Percentiles rank a stretch among this genome's conserved stretches.
phyloP scores from a whole-genome alignment of 2,329 filamentous ascomycete species.

The Colletotrichum coccodes region DNA sequence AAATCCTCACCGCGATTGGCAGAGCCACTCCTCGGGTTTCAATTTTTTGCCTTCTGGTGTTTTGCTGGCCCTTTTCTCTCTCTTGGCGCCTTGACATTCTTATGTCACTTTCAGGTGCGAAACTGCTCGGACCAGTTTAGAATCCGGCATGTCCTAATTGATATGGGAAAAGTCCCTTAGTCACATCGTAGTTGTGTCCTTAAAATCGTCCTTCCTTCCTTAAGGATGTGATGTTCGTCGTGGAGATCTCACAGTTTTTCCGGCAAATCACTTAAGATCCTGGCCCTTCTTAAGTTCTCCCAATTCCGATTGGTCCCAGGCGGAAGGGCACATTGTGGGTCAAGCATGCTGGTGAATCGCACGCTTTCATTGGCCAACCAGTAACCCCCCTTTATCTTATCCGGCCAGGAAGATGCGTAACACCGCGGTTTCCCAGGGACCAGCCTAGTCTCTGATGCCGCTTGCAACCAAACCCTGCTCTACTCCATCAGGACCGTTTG shows the following conservation, averaged over 20 bases:
- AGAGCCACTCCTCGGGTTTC: background rate
- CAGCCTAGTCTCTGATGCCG: background rate
- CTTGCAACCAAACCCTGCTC: constrained; percentile 23
- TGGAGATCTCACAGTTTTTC: background rate
- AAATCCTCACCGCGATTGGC: constrained; percentile 31
- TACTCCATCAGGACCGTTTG: constrained; percentile 26
- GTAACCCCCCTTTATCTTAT: background rate
- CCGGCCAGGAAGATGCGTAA: background rate
- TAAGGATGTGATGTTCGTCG: too few species aligned
- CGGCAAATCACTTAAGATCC: background rate
- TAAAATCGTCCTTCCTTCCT: too few species aligned
- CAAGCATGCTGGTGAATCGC: background rate
- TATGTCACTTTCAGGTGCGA: background rate
- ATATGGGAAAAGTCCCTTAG: background rate
- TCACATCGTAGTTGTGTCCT: background rate
- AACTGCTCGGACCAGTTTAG: background rate
- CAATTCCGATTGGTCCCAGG: background rate
- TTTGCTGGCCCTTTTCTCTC: too few species aligned
- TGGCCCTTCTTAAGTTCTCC: background rate
- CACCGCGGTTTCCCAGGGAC: constrained; percentile 4
- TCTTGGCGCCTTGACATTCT: background rate
- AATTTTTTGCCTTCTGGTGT: background rate
- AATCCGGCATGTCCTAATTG: background rate
- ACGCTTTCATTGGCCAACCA: background rate
- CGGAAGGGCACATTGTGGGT: background rate